Base-by-base conservation (phyloP, 2,329 filamentous ascomycete genomes). In the Cryphonectria parasitica region DNA sequence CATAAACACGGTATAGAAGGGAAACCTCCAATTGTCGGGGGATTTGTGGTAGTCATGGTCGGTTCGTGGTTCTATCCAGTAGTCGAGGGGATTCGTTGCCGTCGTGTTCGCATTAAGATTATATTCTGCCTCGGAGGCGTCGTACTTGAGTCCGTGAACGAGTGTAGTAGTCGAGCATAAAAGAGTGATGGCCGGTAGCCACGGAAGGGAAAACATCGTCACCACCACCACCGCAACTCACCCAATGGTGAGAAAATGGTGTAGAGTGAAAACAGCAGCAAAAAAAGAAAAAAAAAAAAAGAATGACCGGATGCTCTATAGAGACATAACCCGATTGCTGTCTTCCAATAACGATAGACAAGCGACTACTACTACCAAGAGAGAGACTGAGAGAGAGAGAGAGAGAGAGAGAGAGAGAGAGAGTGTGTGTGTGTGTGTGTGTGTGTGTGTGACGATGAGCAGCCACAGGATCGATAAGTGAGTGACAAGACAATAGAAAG, bases 1-100 rank as follows among this genome's bases (percentile, higher is more conserved):
- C 15, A 90, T 78, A 76, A 90, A 90, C 62, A 91, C 80, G 11
- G 88, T 89, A 77, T 91, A 91, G 75, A 90, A 87, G 0, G 89
- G 89, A 72, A 91, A 85, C 36, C 89, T 83, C 89, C 89, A 91
- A 74, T 88, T 91, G 0, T 80, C 77, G 0, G 89, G 89, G 28
- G 88, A 90, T 0, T 82, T 79, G 25, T 79, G 77, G 74, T 87
- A 90, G 5, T 76, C 78, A 76, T 88, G 72, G 64, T 62, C 64
- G 86, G 72, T 83, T 79, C n/a, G 79, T 80, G 85, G 80, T 83
- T 66, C 79, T 71, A 88, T 85, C 76, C 80, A 85, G 77, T 91
- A 91, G 61, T 91, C 83, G 52, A 86, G 79, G 2, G 89, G 87
- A 66, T 84, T 78, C 11, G 77, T 83, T n/a, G 89, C 88, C 62